phyloP scores from a whole-genome alignment of 306 rosid genomes.

The Alnus glutinosa region DNA sequence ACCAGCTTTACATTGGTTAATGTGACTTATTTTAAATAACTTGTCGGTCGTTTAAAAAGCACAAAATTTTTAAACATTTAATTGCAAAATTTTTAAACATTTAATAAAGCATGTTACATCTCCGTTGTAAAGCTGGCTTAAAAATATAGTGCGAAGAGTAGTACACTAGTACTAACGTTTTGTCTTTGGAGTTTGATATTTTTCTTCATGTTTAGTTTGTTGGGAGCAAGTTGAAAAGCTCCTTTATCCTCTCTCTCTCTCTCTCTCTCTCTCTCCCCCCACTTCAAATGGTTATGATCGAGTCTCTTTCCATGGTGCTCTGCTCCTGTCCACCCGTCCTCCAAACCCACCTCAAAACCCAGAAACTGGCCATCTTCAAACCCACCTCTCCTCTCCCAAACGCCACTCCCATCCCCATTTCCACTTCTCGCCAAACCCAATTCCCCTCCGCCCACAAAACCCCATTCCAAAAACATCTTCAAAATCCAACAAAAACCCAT shows the following conservation, averaged over 20 bases:
- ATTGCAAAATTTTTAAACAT: no score
- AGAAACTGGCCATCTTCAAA: slow-evolving; percentile 28
- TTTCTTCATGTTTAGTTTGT: no score
- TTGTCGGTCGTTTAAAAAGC: no score
- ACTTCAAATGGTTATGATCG: slow-evolving; percentile 43
- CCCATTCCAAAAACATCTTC: slow-evolving; percentile 30
- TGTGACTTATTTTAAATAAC: no score
- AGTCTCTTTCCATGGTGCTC: slow-evolving; percentile 51
- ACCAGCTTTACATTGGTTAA: no score
- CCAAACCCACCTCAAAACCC: slow-evolving; percentile 48
- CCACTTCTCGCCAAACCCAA: slow-evolving; percentile 26
- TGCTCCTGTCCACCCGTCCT: slow-evolving; percentile 52
- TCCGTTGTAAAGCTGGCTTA: no score
- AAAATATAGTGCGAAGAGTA: no score
- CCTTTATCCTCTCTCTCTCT: slow-evolving; percentile 21
- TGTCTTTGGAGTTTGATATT: no score
- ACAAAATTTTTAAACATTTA: no score
- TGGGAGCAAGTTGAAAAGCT: not conserved
- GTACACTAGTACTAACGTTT: no score
- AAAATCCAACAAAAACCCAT: slow-evolving; percentile 17
- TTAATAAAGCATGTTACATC: no score
- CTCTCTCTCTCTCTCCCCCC: not conserved
- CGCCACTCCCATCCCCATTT: slow-evolving; percentile 19
- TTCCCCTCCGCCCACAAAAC: slow-evolving; percentile 26
- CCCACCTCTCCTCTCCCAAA: slow-evolving; percentile 40